A percentile compares a stretch with the other conserved stretches of the same genome.
phyloP scores from a whole-genome alignment of 306 rosid genomes.

The Acacia acuminata region DNA sequence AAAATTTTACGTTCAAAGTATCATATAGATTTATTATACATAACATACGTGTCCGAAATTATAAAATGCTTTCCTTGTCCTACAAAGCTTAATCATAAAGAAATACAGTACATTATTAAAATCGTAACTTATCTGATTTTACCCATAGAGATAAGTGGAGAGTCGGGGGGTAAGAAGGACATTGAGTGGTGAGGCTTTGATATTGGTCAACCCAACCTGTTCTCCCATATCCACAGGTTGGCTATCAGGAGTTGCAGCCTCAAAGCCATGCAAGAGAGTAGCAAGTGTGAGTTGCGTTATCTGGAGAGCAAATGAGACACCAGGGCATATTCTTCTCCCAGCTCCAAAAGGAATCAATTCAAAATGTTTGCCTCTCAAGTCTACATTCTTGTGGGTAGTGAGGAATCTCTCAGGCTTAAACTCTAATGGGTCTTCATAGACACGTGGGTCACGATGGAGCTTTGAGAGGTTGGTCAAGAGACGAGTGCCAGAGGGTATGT shows the following conservation, averaged over 20 bases:
- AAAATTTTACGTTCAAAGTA: too few species aligned
- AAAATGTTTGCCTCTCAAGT: constrained; percentile 30
- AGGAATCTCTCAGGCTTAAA: constrained; percentile 50
- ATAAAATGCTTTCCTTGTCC: too few species aligned
- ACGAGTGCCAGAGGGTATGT: constrained; percentile 45
- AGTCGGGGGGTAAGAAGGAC: constrained; percentile 17
- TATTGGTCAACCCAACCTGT: constrained; percentile 16
- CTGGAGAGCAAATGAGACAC: constrained; percentile 20
- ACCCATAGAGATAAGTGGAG: not conserved
- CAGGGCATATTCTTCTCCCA: constrained; percentile 51
- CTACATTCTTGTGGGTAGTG: constrained; percentile 26
- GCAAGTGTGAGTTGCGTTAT: constrained; percentile 23
- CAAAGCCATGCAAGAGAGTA: constrained; percentile 34
- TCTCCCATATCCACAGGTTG: constrained; percentile 35
- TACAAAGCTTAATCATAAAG: too few species aligned
- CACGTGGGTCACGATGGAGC: constrained; percentile 34
- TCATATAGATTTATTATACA: too few species aligned
- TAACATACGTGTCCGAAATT: too few species aligned
- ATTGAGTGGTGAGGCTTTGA: too few species aligned
- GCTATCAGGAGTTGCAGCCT: not conserved
- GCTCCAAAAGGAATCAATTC: constrained; percentile 43
- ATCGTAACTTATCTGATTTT: too few species aligned
- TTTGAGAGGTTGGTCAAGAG: constrained; percentile 40
- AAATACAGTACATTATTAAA: not conserved
- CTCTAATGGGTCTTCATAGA: constrained; percentile 21